Percentiles rank a stretch among this genome's conserved stretches.
These are phyloP conservation scores for Populus trichocarpa DNA, from an alignment of 441 rosid species.

Conservation along the genomic window DNA sequence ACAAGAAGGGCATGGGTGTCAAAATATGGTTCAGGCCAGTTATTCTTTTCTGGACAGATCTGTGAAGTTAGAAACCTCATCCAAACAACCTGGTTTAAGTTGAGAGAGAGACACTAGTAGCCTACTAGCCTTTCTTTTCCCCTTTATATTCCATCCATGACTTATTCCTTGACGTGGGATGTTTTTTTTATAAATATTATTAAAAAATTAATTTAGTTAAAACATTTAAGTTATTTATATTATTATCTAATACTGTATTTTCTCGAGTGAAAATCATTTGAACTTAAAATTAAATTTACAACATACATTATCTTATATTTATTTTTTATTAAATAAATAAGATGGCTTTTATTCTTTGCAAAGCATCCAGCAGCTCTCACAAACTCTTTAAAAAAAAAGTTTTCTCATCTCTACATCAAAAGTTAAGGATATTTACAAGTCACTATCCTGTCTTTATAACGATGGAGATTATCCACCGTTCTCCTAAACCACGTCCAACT, in stretches of 20 bases:
- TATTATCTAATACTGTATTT: rapidly evolving
- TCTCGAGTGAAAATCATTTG: rapidly evolving
- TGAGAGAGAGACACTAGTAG: background rate
- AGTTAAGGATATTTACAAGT: background rate
- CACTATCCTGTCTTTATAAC: background rate
- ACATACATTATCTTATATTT: rapidly evolving
- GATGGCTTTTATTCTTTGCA: too few species aligned
- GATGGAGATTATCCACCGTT: background rate
- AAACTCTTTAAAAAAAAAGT: too few species aligned
- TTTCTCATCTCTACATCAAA: background rate
- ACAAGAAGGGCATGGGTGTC: background rate
- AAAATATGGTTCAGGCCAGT: background rate
- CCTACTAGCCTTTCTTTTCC: too few species aligned
- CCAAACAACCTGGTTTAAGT: background rate
- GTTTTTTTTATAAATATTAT: too few species aligned
- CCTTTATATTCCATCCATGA: too few species aligned
- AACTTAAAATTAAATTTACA: rapidly evolving
- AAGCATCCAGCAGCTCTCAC: too few species aligned
- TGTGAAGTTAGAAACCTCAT: background rate
- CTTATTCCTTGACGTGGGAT: too few species aligned
- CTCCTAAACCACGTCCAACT: background rate
- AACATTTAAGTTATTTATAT: too few species aligned
- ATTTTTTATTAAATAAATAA: too few species aligned
- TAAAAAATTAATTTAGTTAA: too few species aligned
- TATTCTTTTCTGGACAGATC: background rate